A percentile compares a stretch with the other conserved stretches of the same genome.
Conservation (phyloP, 208 protist species). For the Phytomonas francai region DNA sequence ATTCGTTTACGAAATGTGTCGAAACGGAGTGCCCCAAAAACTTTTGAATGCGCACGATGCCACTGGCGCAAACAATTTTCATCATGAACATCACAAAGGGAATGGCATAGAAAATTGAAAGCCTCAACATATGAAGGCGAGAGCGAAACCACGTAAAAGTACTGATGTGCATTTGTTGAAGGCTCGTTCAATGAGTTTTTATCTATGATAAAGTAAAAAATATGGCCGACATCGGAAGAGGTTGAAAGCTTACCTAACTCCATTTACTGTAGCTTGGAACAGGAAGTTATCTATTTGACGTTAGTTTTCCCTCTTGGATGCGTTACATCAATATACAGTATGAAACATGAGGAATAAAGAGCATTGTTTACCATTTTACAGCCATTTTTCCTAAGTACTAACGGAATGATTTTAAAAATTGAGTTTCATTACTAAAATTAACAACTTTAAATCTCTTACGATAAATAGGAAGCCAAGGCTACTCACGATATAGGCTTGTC, state of each 20-base stretch:
- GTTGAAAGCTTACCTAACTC: conserved; percentile 40
- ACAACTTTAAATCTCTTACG: not conserved
- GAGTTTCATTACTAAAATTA: too few species aligned
- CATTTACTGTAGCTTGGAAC: conserved; percentile 14
- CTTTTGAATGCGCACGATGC: conserved; percentile 35
- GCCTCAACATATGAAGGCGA: conserved; percentile 30
- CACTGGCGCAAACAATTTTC: conserved; percentile 28
- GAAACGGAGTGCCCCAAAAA: conserved; percentile 37
- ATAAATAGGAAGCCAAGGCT: not conserved
- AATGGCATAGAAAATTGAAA: conserved; percentile 43
- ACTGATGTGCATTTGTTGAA: conserved; percentile 14
- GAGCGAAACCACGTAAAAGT: conserved; percentile 53
- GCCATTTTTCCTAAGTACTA: too few species aligned
- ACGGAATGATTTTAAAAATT: too few species aligned
- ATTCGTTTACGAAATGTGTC: conserved; percentile 42
- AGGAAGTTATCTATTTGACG: not conserved
- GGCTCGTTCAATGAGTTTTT: conserved; percentile 39
- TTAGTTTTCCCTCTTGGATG: not conserved
- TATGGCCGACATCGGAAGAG: conserved; percentile 14
- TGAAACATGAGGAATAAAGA: conserved; percentile 6
- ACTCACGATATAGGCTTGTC: not conserved
- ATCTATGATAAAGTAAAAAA: conserved; percentile 69
- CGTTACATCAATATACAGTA: not conserved
- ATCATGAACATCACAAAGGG: conserved; percentile 24
- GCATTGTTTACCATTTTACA: too few species aligned